Evolutionary conservation across 2,329 filamentous ascomycete species (phyloP).

Genomic region (Cryphonectria nitschkei): DNA sequence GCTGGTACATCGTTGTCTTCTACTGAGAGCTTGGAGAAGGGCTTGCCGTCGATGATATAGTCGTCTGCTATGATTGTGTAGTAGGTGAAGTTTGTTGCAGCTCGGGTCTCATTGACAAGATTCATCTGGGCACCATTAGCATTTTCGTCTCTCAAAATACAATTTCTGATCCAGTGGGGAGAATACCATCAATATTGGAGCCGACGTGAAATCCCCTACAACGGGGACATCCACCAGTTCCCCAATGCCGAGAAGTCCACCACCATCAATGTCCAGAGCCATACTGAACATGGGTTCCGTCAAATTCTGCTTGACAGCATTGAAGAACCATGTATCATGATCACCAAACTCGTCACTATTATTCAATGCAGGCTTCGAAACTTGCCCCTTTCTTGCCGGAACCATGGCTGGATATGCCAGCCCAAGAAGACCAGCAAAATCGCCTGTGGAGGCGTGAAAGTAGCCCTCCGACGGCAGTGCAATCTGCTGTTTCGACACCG

Average conservation of each 20-base stretch:
- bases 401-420: slow-evolving; percentile 24
- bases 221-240: slow-evolving; percentile 19
- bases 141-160: background rate
- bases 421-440: slow-evolving; percentile 25
- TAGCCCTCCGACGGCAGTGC: slow-evolving; percentile 19
- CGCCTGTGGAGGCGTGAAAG: slow-evolving; percentile 11
- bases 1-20: background rate
- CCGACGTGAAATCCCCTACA: slow-evolving; percentile 12
- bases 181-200: slow-evolving; percentile 23
- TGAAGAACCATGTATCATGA: slow-evolving; percentile 26
- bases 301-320: slow-evolving; percentile 18
- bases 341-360: slow-evolving; percentile 10
- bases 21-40: background rate
- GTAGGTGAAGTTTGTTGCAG: slow-evolving; percentile 17
- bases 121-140: slow-evolving; percentile 1
- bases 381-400: slow-evolving; percentile 13
- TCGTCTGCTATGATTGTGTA: slow-evolving; percentile 27
- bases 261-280: slow-evolving; percentile 24
- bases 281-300: slow-evolving; percentile 24
- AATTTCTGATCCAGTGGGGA: background rate
- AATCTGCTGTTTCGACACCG: slow-evolving; percentile 18
- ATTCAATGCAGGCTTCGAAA: background rate
- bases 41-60: slow-evolving; percentile 20
- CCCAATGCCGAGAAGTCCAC: slow-evolving; percentile 20
- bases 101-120: slow-evolving; percentile 15